Percentiles rank a stretch among this genome's conserved stretches.
phyloP scores from a whole-genome alignment of 1,139 yeast genomes.

The Candida freyschussii region DNA sequence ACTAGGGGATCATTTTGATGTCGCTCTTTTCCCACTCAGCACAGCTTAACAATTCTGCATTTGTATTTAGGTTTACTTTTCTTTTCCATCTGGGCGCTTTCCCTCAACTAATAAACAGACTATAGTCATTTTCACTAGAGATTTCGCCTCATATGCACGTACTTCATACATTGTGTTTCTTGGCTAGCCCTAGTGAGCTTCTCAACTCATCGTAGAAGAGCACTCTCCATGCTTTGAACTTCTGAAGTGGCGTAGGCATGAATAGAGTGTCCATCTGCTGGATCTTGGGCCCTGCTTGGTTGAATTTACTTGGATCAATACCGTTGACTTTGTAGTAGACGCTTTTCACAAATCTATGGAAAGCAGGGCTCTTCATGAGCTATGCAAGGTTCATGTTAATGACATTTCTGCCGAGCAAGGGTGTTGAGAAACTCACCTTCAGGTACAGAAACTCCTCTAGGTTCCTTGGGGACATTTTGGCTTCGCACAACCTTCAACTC shows the following conservation, averaged over 20 bases:
- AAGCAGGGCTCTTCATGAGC: constrained; percentile 57
- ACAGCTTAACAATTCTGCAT: not conserved
- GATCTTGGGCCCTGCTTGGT: not conserved
- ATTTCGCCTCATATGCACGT: no score
- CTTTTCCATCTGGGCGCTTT: no score
- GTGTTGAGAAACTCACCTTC: constrained; percentile 14
- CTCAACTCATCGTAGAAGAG: constrained; percentile 63
- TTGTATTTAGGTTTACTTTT: constrained; percentile 2
- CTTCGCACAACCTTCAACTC: no score
- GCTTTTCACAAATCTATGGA: constrained; percentile 63
- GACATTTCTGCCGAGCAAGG: not conserved
- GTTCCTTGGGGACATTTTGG: constrained; percentile 7
- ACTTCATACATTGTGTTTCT: constrained; percentile 20
- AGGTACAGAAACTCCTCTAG: constrained; percentile 47
- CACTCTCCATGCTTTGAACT: constrained; percentile 55
- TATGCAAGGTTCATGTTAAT: constrained; percentile 15
- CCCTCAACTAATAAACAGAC: no score
- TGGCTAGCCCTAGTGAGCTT: constrained; percentile 43
- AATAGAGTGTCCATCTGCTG: constrained; percentile 6
- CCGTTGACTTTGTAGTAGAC: constrained; percentile 66
- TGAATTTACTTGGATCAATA: constrained; percentile 30
- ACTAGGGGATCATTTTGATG: constrained; percentile 6
- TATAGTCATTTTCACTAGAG: no score
- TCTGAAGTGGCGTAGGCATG: constrained; percentile 50
- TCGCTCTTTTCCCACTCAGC: not conserved